A percentile compares a stretch with the other conserved stretches of the same genome.
phyloP scores from a whole-genome alignment of 306 rosid genomes.

The Malus fusca region DNA sequence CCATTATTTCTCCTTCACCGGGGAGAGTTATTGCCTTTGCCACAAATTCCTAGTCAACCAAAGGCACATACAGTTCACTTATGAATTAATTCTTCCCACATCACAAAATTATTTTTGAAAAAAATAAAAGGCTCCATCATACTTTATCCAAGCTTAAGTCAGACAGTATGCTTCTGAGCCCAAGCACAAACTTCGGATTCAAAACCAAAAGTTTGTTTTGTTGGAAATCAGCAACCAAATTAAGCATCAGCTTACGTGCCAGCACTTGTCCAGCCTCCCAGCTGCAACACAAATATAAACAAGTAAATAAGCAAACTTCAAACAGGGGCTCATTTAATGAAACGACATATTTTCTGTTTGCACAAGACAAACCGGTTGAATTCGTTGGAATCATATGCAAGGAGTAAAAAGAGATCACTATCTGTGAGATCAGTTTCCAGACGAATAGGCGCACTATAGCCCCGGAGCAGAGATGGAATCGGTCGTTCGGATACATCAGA shows the following conservation, averaged over 20 bases:
- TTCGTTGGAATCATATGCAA: conserved; percentile 88
- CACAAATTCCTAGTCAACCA: conserved; percentile 64
- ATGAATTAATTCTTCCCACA: neutral
- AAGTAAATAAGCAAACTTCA: conserved; percentile 7
- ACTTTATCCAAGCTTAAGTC: conserved; percentile 89
- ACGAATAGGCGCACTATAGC: conserved; percentile 94
- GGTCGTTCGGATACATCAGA: conserved; percentile 70
- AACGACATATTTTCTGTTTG: conserved; percentile 3
- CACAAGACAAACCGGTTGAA: conserved; percentile 79
- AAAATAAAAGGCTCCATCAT: conserved; percentile 11
- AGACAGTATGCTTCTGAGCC: conserved; percentile 54
- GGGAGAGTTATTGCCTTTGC: conserved; percentile 96
- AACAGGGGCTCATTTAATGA: conserved; percentile 4
- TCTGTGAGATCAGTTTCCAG: conserved; percentile 80
- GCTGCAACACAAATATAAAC: conserved; percentile 36
- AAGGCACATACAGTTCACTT: conserved; percentile 12
- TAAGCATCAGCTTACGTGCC: conserved; percentile 84
- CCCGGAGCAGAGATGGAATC: conserved; percentile 81
- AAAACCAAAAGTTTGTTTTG: conserved; percentile 72
- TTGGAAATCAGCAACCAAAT: conserved; percentile 73
- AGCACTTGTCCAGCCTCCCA: conserved; percentile 99
- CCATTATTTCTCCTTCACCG: conserved; percentile 98
- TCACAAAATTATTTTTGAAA: neutral
- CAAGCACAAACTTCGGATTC: conserved; percentile 63
- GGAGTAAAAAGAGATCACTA: conserved; percentile 71